These are phyloP conservation scores for Candida glucosophila DNA, from an alignment of 1,139 yeast genomes.

Conservation along the genomic window DNA sequence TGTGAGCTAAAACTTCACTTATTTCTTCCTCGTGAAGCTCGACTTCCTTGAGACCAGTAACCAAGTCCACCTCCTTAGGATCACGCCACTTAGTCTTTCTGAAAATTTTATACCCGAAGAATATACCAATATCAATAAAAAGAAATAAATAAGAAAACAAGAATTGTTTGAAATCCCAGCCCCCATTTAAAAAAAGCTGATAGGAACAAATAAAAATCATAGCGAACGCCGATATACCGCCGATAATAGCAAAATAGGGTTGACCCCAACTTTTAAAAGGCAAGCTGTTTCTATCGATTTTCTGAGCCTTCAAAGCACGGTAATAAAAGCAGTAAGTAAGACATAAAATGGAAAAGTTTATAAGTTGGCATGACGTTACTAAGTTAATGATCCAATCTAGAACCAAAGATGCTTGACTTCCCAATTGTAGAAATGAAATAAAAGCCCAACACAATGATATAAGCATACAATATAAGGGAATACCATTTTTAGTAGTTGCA, in stretches of 20 bases:
- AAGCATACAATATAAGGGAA: conserved; percentile 20
- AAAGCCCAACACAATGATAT: conserved; percentile 40
- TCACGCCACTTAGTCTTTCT: conserved; percentile 42
- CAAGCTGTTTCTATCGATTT: conserved; percentile 42
- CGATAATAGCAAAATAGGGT: conserved; percentile 33
- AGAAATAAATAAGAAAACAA: conserved; percentile 62
- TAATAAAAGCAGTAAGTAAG: conserved; percentile 16
- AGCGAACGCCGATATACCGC: conserved; percentile 18
- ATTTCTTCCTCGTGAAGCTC: conserved; percentile 39
- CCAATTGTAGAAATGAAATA: conserved; percentile 31
- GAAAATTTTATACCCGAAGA: conserved; percentile 48
- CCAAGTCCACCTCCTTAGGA: conserved; percentile 39
- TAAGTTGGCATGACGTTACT: conserved; percentile 23
- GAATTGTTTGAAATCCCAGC: conserved; percentile 54
- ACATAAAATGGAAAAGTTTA: conserved; percentile 20
- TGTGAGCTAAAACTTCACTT: conserved; percentile 10
- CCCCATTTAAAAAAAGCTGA: conserved; percentile 54
- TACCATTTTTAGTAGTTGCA: conserved; percentile 36
- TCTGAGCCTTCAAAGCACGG: conserved; percentile 36
- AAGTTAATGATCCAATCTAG: conserved; percentile 25
- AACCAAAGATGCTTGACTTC: conserved; percentile 14
- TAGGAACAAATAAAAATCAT: conserved; percentile 66
- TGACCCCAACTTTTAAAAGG: conserved; percentile 43
- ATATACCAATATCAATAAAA: conserved; percentile 52
- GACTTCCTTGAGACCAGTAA: conserved; percentile 28